These are phyloP conservation scores for Zalaria sp. DNA, from an alignment of 2,329 filamentous ascomycete genomes.

Conservation along the genomic window DNA sequence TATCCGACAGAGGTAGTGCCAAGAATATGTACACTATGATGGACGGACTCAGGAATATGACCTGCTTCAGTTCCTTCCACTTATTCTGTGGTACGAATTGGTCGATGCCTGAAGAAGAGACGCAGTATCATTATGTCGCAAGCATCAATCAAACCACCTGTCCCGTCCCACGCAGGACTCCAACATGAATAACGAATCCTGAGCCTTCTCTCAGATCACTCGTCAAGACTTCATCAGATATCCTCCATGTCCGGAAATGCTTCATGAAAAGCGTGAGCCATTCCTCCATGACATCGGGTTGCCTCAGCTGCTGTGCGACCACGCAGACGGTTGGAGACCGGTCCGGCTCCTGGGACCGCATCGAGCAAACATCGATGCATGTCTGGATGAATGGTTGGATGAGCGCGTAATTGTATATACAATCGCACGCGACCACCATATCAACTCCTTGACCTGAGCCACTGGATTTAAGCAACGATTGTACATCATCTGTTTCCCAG, in stretches of 20 bases:
- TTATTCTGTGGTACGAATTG: no score
- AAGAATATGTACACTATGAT: no score
- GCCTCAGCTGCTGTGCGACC: slow-evolving; percentile 78
- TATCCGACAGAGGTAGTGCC: no score
- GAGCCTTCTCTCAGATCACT: slow-evolving; percentile 45
- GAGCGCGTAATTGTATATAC: slow-evolving; percentile 85
- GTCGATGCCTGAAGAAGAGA: no score
- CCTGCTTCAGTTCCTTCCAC: no score
- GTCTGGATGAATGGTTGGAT: slow-evolving; percentile 71
- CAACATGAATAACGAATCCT: slow-evolving; percentile 74
- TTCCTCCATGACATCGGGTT: slow-evolving; percentile 68
- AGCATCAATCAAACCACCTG: no score
- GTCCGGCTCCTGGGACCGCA: slow-evolving; percentile 26
- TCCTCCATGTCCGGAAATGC: slow-evolving; percentile 61
- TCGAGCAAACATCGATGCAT: slow-evolving; percentile 57
- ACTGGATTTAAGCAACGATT: slow-evolving; percentile 35
- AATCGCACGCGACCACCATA: slow-evolving; percentile 73
- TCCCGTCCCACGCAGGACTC: slow-evolving; percentile 34
- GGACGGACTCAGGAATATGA: no score
- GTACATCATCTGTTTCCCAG: slow-evolving; percentile 55
- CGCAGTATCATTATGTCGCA: no score
- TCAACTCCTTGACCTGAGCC: slow-evolving; percentile 19
- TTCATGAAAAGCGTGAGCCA: slow-evolving; percentile 60
- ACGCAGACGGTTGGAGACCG: slow-evolving; percentile 53
- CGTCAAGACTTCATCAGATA: slow-evolving; percentile 50